A percentile compares a stretch with the other conserved stretches of the same genome.
These are phyloP conservation scores for Cordyceps cicadae DNA, from an alignment of 2,329 filamentous ascomycete species.

Conservation along the genomic window DNA sequence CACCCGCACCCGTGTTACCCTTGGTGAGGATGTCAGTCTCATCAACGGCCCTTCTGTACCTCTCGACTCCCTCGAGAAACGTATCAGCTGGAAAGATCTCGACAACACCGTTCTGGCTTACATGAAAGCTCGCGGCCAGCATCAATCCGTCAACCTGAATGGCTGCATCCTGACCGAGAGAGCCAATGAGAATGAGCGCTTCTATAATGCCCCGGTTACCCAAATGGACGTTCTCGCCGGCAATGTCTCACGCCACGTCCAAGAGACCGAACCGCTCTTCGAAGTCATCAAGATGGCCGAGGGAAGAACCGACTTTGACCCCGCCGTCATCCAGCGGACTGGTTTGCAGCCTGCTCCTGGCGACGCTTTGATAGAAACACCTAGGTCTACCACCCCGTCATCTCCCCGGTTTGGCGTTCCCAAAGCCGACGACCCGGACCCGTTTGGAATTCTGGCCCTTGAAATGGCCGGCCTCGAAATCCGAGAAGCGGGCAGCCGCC, in stretches of 20 bases:
- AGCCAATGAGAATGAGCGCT: constrained; percentile 51
- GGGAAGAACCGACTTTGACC: constrained; percentile 69
- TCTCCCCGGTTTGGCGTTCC: constrained; percentile 65
- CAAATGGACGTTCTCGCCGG: constrained; percentile 51
- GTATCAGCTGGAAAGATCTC: constrained; percentile 43
- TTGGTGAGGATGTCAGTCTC: constrained; percentile 74
- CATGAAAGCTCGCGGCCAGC: constrained; percentile 49
- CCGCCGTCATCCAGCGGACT: constrained; percentile 53
- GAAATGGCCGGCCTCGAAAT: constrained; percentile 86
- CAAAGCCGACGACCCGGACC: constrained; percentile 74
- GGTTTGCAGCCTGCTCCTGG: constrained; percentile 64
- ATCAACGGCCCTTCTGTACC: constrained; percentile 64
- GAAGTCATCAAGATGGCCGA: constrained; percentile 85
- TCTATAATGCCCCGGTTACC: constrained; percentile 42
- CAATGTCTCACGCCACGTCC: constrained; percentile 44
- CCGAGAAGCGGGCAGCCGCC: constrained; percentile 68
- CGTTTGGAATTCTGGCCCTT: constrained; percentile 83
- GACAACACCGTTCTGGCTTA: constrained; percentile 50
- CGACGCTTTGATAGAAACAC: constrained; percentile 53
- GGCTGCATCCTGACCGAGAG: constrained; percentile 51
- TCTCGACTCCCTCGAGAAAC: constrained; percentile 42
- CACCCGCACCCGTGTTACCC: constrained; percentile 65
- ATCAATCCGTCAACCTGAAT: constrained; percentile 45
- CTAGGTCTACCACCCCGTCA: constrained; percentile 27
- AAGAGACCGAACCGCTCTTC: constrained; percentile 53